Evolutionary conservation across 2,329 filamentous ascomycete species (phyloP), one percentile per base, ranked within the genome.

Genomic region (Alternaria dauci): DNA sequence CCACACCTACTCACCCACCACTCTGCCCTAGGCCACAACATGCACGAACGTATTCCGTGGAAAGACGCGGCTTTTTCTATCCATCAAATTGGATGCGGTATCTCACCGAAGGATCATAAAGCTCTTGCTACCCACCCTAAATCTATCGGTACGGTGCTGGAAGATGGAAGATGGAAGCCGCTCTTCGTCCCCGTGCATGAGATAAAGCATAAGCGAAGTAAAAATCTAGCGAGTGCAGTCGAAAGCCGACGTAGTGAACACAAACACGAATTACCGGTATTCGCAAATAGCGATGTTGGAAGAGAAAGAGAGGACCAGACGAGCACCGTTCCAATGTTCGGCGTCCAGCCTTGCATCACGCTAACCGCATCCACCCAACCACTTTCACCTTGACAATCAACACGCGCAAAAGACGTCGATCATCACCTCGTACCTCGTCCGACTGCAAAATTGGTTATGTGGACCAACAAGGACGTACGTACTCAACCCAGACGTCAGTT

Each of bases 311-410:
- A n/a, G 8, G 9, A 18, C 2, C 4, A 7, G 20, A 18, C 11
- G 8, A 2, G 20, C 11, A 25, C 39, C 12, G 9, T 8, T 25
- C 32, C 5, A 12, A 11, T 18, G 18, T 12, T 23, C 39, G 18
- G 11, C 11, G 23, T 41, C 18, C 39, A 9, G 23, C 16, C 18
- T 23, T 25, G 38, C 39, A 42, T 42, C 20, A 8, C 46, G 32
- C 46, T 38, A 50, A 36, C 32, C 46, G 46, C 30, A 50, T 50
- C 7, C 32, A 11, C 32, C 5, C 1, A 8, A 7, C 14, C 32
- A 38, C 32, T 38, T 26, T 50, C 46, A 38, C 46, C 46, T 50
- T 50, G 32, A 25, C n/a, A 36, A 50, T 50, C 46, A 50, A 25
- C 46, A 12, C 32, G 46, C 46, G 34, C 46, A 38, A 50, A 50